phyloP scores from a whole-genome alignment of 2,329 filamentous ascomycete genomes.

The Leptographium radiaticola region DNA sequence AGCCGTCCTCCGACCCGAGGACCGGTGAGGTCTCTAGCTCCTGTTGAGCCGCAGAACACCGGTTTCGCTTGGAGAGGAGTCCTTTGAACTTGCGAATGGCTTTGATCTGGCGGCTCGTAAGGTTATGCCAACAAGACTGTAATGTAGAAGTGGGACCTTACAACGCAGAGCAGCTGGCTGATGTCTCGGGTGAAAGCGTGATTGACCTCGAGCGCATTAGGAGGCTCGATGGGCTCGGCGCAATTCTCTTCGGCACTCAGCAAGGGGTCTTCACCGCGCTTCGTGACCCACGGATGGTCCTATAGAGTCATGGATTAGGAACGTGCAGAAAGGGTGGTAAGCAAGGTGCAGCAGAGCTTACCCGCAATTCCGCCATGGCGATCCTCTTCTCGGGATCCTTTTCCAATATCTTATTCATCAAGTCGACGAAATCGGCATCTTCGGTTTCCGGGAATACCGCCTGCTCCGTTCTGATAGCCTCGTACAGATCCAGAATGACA shows the following conservation, averaged over 20 bases:
- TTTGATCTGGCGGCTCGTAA: slow-evolving; percentile 50
- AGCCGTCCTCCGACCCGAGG: neutral
- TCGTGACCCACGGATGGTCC: slow-evolving; percentile 91
- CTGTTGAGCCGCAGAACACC: too few species aligned
- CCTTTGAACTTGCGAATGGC: slow-evolving; percentile 82
- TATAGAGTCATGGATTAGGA: slow-evolving; percentile 22
- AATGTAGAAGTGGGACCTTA: slow-evolving; percentile 22
- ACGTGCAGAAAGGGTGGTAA: slow-evolving; percentile 10
- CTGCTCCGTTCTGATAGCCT: slow-evolving; percentile 66
- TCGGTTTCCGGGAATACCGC: slow-evolving; percentile 49
- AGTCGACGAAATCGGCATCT: slow-evolving; percentile 56
- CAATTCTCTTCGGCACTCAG: slow-evolving; percentile 79
- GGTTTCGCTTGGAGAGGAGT: slow-evolving; percentile 38
- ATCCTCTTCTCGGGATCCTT: slow-evolving; percentile 80
- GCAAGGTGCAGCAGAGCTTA: slow-evolving; percentile 28
- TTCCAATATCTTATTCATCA: slow-evolving; percentile 63
- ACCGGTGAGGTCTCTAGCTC: slow-evolving; percentile 1
- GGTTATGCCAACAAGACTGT: neutral
- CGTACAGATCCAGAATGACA: slow-evolving; percentile 74
- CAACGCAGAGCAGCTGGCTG: slow-evolving; percentile 72
- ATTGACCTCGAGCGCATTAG: slow-evolving; percentile 82
- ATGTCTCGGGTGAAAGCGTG: slow-evolving; percentile 85
- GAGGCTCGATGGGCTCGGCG: slow-evolving; percentile 62
- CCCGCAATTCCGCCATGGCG: slow-evolving; percentile 67
- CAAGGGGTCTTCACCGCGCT: slow-evolving; percentile 61